These are phyloP conservation scores for Monoraphidium neglectum DNA, from an alignment of 139 green algal species.

Conservation along the genomic window DNA sequence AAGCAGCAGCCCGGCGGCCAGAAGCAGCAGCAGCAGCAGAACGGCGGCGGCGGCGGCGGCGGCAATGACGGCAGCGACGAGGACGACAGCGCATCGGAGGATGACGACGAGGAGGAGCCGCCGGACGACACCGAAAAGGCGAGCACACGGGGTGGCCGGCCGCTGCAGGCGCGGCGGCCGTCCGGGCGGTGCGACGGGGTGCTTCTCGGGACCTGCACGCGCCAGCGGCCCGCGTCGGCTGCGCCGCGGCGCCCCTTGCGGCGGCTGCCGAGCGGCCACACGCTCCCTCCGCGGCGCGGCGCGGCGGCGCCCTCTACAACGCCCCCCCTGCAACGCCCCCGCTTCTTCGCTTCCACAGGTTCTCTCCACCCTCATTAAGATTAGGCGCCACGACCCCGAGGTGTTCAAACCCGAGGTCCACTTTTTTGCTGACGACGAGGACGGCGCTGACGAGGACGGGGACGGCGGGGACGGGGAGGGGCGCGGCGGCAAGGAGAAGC, in stretches of 20 bases:
- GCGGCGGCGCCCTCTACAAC: neutral
- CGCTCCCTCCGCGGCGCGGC: too few relatives aligned
- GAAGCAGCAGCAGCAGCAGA: slow-evolving; percentile 5
- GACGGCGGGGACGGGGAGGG: slow-evolving; percentile 9
- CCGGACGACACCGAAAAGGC: slow-evolving; percentile 6
- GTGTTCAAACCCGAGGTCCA: slow-evolving; percentile 72
- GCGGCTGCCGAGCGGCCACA: neutral
- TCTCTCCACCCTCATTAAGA: slow-evolving; percentile 73
- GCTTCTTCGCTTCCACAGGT: slow-evolving; percentile 56
- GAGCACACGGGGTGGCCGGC: too few relatives aligned
- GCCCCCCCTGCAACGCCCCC: slow-evolving; percentile 26
- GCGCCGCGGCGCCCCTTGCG: too few relatives aligned
- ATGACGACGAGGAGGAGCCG: neutral
- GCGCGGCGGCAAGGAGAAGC: slow-evolving; percentile 42
- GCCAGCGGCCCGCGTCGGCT: too few relatives aligned
- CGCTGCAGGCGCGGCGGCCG: too few relatives aligned
- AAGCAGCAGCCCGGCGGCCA: too few relatives aligned
- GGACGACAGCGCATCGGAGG: neutral
- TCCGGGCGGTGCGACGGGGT: too few relatives aligned
- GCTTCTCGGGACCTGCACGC: too few relatives aligned
- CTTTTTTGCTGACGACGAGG: slow-evolving; percentile 60
- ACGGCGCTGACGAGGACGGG: slow-evolving; percentile 19
- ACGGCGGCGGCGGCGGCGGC: neutral
- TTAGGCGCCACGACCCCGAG: slow-evolving; percentile 65
- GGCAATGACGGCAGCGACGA: slow-evolving; percentile 4